These are phyloP conservation scores for Sphaerobolus stellatus DNA, from an alignment of 1,284 basidiomycete species.

Conservation along the genomic window DNA sequence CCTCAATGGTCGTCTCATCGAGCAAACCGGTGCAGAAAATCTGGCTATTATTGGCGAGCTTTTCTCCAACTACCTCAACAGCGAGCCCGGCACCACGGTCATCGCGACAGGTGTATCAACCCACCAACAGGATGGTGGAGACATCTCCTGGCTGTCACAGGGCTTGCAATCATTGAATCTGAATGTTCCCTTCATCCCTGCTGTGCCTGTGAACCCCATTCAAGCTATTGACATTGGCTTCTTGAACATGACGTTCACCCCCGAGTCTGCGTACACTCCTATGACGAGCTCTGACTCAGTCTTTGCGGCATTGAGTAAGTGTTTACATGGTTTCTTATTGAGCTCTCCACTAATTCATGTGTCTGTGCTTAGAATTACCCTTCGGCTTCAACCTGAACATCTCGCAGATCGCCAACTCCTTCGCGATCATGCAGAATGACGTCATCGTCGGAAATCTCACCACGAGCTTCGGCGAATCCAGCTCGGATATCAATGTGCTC, in stretches of 20 bases:
- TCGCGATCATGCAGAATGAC: constrained; percentile 58
- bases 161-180: constrained; percentile 60
- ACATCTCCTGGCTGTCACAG: constrained; percentile 66
- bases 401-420: constrained; percentile 63
- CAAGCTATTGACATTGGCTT: constrained; percentile 64
- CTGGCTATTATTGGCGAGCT: constrained; percentile 59
- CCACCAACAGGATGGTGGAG: constrained; percentile 52
- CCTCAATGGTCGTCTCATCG: constrained; percentile 58
- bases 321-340: background rate
- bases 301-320: constrained; percentile 55
- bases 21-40: constrained; percentile 49
- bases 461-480: constrained; percentile 61
- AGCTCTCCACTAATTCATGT: background rate
- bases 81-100: constrained; percentile 52
- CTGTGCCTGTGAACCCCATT: constrained; percentile 63
- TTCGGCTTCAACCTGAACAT: constrained; percentile 77
- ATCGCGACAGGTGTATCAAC: constrained; percentile 60
- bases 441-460: constrained; percentile 52
- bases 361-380: constrained; percentile 51
- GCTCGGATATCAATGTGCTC: constrained; percentile 52
- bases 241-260: constrained; percentile 59
- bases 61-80: constrained; percentile 76
- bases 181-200: constrained; percentile 62
- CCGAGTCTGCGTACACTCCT: constrained; percentile 60
- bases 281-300: constrained; percentile 57